A percentile compares a stretch with the other conserved stretches of the same genome.
These are phyloP conservation scores for Candida oleophila DNA, from an alignment of 805 yeast species.

Conservation along the genomic window DNA sequence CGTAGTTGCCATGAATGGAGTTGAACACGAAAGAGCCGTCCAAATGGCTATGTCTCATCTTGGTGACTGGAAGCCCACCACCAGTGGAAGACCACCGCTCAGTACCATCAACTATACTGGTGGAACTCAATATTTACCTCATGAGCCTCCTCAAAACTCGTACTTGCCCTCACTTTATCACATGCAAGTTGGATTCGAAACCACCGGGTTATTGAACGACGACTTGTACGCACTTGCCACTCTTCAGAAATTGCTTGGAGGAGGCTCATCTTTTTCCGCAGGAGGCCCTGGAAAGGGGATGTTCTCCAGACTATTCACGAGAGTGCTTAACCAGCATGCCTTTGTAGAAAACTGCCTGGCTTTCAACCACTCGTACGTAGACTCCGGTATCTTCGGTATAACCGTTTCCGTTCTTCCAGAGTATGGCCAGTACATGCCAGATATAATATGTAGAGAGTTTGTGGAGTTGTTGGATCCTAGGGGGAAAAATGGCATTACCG, in stretches of 20 bases:
- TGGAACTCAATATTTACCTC: slow-evolving; percentile 39
- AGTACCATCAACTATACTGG: slow-evolving; percentile 65
- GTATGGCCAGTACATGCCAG: slow-evolving; percentile 82
- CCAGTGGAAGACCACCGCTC: slow-evolving; percentile 27
- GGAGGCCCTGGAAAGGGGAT: slow-evolving; percentile 99
- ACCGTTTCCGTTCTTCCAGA: slow-evolving; percentile 81
- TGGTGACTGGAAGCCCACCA: slow-evolving; percentile 50
- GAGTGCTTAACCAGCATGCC: slow-evolving; percentile 87
- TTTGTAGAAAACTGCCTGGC: slow-evolving; percentile 86
- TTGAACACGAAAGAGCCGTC: slow-evolving; percentile 67
- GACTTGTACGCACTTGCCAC: slow-evolving; percentile 91
- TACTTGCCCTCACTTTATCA: slow-evolving; percentile 79
- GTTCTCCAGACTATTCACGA: slow-evolving; percentile 91
- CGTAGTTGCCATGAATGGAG: slow-evolving; percentile 87
- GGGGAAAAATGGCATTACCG: slow-evolving; percentile 56
- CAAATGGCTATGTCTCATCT: slow-evolving; percentile 60
- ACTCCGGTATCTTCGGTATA: slow-evolving; percentile 89
- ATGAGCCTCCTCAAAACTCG: slow-evolving; percentile 36
- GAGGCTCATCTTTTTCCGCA: slow-evolving; percentile 96
- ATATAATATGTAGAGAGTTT: slow-evolving; percentile 58
- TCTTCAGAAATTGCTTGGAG: slow-evolving; percentile 87
- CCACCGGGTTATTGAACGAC: slow-evolving; percentile 75
- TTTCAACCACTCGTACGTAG: slow-evolving; percentile 87
- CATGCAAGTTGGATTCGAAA: slow-evolving; percentile 84
- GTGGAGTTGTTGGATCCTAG: slow-evolving; percentile 31